Percentiles rank a stretch among this genome's conserved stretches.
Evolutionary conservation across 306 rosid genomes (phyloP).

Genomic region (Lagenaria siceraria): DNA sequence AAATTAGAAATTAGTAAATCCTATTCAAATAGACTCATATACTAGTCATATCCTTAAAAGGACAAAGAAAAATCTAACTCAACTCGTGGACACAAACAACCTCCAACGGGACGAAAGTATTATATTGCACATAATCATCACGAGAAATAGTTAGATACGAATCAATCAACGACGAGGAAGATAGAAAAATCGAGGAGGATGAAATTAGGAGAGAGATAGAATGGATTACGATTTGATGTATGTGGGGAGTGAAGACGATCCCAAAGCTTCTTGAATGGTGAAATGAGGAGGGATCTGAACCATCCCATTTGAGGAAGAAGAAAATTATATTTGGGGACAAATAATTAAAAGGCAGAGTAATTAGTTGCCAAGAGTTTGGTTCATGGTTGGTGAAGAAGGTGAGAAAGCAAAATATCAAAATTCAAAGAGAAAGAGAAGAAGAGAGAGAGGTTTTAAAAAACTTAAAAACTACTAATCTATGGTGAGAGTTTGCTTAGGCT

Average conservation of each 20-base stretch:
- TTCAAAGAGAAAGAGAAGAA: too few relatives aligned
- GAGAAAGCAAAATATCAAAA: background rate
- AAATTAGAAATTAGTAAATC: too few relatives aligned
- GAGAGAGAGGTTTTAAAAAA: background rate
- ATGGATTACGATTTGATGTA: constrained; percentile 21
- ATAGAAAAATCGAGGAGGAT: too few relatives aligned
- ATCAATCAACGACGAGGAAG: too few relatives aligned
- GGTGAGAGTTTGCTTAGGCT: background rate
- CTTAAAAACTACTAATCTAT: background rate
- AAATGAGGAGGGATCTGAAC: constrained; percentile 35
- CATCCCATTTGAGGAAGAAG: constrained; percentile 36
- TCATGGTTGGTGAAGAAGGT: constrained; percentile 9
- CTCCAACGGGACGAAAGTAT: too few relatives aligned
- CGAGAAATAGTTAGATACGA: too few relatives aligned
- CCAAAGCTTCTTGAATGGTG: constrained; percentile 65
- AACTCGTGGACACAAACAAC: too few relatives aligned
- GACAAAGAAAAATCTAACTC: too few relatives aligned
- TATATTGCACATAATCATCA: too few relatives aligned
- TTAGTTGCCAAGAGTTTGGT: background rate
- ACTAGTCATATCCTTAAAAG: too few relatives aligned
- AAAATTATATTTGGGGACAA: background rate
- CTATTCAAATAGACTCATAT: too few relatives aligned
- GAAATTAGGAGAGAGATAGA: too few relatives aligned
- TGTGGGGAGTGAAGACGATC: constrained; percentile 32
- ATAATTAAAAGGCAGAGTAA: background rate